Evolutionary conservation across 225 moss, liverwort and hornwort species (phyloP).

Genomic region (Takakia lepidozioides): DNA sequence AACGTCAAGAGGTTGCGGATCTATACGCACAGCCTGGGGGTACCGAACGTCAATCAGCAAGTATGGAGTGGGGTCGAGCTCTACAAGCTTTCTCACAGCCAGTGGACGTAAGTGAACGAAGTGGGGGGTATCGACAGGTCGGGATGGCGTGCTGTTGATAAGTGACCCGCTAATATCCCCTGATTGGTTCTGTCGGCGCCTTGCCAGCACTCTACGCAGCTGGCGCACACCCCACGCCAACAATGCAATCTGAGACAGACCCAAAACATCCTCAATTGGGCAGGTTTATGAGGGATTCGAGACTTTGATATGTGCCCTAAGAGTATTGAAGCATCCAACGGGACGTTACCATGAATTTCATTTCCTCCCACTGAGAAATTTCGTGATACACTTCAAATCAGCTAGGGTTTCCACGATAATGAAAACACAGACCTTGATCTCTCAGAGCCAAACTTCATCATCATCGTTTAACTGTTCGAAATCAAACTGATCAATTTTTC

Average conservation of each 20-base stretch:
- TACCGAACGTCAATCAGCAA: conserved; percentile 76
- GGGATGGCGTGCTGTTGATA: conserved; percentile 31
- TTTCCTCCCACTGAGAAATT: too few relatives aligned
- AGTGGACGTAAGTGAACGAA: conserved; percentile 58
- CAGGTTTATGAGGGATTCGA: too few relatives aligned
- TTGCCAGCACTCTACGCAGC: conserved; percentile 65
- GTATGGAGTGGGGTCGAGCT: conserved; percentile 58
- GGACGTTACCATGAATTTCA: too few relatives aligned
- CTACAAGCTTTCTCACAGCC: conserved; percentile 68
- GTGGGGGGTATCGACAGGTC: conserved; percentile 56
- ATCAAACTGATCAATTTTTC: too few relatives aligned
- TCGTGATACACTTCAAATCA: too few relatives aligned
- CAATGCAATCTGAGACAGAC: conserved; percentile 89
- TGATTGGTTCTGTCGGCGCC: conserved; percentile 44
- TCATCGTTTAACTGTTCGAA: too few relatives aligned
- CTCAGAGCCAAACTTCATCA: too few relatives aligned
- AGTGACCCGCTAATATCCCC: conserved; percentile 18
- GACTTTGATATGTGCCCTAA: too few relatives aligned
- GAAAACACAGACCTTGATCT: too few relatives aligned
- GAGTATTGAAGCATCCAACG: too few relatives aligned
- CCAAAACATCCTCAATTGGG: too few relatives aligned
- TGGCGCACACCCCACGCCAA: conserved; percentile 86
- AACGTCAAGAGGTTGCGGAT: conserved; percentile 45
- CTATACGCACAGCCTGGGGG: conserved; percentile 26
- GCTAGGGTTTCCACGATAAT: too few relatives aligned